Evolutionary conservation across 2,329 filamentous ascomycete genomes (phyloP).

Genomic region (Beauveria australis): DNA sequence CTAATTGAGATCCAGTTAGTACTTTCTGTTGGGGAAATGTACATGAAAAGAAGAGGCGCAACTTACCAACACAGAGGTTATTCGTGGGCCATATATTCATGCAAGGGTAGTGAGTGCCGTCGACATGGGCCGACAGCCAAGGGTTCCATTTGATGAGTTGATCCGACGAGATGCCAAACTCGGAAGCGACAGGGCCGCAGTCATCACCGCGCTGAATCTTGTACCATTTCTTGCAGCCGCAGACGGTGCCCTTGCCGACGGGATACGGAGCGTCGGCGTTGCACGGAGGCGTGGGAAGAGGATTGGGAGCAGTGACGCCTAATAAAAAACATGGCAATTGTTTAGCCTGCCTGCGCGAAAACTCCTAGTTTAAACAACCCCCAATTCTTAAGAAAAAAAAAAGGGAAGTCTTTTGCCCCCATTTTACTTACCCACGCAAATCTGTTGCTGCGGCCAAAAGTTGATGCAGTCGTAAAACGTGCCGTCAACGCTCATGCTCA

Average conservation of each 20-base stretch:
- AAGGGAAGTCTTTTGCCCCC: no score
- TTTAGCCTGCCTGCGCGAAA: no score
- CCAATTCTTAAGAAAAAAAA: no score
- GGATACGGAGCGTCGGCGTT: constrained; percentile 7
- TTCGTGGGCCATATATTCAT: constrained; percentile 5
- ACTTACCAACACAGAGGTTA: constrained; percentile 11
- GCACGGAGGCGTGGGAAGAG: not conserved
- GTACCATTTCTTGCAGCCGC: constrained; percentile 10
- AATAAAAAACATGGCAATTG: no score
- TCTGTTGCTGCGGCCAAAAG: constrained; percentile 5
- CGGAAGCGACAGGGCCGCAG: not conserved
- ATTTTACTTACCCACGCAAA: constrained; percentile 6
- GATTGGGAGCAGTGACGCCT: constrained; percentile 3
- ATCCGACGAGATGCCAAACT: constrained; percentile 8
- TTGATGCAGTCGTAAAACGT: constrained; percentile 10
- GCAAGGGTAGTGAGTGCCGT: constrained; percentile 7
- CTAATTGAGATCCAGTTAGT: not conserved
- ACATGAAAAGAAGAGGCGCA: not conserved
- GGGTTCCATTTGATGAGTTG: constrained; percentile 11
- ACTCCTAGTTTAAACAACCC: no score
- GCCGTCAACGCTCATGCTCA: constrained; percentile 4
- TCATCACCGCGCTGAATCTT: constrained; percentile 2
- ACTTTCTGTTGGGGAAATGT: fast-evolving
- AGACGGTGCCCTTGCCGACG: constrained; percentile 5
- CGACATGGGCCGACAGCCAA: constrained; percentile 7